These are phyloP conservation scores for Hexamita inflata DNA, from an alignment of 208 protist species.

Conservation along the genomic window DNA sequence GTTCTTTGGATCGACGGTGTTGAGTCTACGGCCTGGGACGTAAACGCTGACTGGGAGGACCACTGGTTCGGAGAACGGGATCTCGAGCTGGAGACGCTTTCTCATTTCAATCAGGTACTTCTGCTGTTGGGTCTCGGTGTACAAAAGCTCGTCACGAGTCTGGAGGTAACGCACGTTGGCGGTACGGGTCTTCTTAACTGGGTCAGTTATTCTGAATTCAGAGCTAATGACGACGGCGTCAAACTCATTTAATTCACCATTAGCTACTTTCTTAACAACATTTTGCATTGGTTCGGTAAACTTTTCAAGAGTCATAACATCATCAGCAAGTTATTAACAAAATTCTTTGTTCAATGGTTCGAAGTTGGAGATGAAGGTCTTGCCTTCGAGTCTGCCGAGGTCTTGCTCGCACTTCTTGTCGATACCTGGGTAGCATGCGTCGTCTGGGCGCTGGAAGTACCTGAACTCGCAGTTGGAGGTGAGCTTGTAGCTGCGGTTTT, in stretches of 20 bases:
- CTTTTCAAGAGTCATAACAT: slow-evolving; percentile 38
- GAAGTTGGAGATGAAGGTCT: slow-evolving; percentile 47
- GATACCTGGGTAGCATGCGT: slow-evolving; percentile 39
- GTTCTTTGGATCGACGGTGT: slow-evolving; percentile 21
- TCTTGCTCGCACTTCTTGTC: slow-evolving; percentile 37
- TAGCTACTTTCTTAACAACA: neutral
- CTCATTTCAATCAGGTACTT: slow-evolving; percentile 31
- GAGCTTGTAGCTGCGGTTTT: slow-evolving; percentile 32
- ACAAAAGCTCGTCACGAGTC: slow-evolving; percentile 25
- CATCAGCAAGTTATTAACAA: neutral
- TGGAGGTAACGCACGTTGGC: slow-evolving; percentile 42
- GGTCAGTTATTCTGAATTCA: slow-evolving; percentile 31
- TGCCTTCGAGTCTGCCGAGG: neutral
- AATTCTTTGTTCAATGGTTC: slow-evolving; percentile 34
- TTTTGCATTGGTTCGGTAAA: slow-evolving; percentile 42
- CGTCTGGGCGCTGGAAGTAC: slow-evolving; percentile 51
- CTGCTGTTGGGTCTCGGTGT: neutral
- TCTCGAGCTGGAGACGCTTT: slow-evolving; percentile 17
- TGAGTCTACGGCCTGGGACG: slow-evolving; percentile 40
- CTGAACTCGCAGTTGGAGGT: slow-evolving; percentile 43
- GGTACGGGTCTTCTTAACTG: slow-evolving; percentile 17
- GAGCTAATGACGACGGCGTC: slow-evolving; percentile 21
- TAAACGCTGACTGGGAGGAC: slow-evolving; percentile 32
- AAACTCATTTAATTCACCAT: neutral
- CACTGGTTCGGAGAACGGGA: slow-evolving; percentile 24